Percentiles rank a stretch among this genome's conserved stretches.
These are phyloP conservation scores for Takashimella tepidaria DNA, from an alignment of 1,284 basidiomycete species.

Conservation along the genomic window DNA sequence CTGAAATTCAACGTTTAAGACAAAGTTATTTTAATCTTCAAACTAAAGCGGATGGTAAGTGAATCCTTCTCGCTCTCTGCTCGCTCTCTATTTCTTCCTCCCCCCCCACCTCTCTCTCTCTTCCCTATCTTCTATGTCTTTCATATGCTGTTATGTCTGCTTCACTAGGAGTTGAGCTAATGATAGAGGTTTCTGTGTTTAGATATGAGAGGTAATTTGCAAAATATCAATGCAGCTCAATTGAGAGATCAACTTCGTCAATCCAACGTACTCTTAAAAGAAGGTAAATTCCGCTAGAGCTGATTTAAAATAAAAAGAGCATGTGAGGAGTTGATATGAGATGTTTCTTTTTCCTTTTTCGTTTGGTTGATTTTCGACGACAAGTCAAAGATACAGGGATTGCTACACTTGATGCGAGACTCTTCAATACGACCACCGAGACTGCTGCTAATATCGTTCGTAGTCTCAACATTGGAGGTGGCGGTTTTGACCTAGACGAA, in stretches of 20 bases:
- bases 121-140: no score
- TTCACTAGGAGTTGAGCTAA: slow-evolving; percentile 2
- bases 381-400: slow-evolving; percentile 32
- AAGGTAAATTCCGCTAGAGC: no score
- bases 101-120: no score
- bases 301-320: neutral
- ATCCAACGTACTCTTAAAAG: slow-evolving; percentile 22
- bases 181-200: neutral
- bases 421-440: slow-evolving; percentile 29
- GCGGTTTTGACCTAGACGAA: slow-evolving; percentile 50
- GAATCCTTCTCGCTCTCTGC: no score
- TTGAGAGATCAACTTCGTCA: slow-evolving; percentile 15
- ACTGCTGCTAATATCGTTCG: slow-evolving; percentile 34
- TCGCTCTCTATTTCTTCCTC: no score
- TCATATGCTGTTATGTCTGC: neutral
- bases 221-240: slow-evolving; percentile 22
- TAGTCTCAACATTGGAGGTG: slow-evolving; percentile 43
- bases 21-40: slow-evolving; percentile 26
- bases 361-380: slow-evolving; percentile 1
- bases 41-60: slow-evolving; percentile 30
- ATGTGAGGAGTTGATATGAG: neutral
- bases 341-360: neutral
- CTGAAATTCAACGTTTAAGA: slow-evolving; percentile 20
- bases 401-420: slow-evolving; percentile 33
- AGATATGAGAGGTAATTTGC: slow-evolving; percentile 33